phyloP scores from a whole-genome alignment of 495 filamentous ascomycete species.

The Penicillium egyptiacum region DNA sequence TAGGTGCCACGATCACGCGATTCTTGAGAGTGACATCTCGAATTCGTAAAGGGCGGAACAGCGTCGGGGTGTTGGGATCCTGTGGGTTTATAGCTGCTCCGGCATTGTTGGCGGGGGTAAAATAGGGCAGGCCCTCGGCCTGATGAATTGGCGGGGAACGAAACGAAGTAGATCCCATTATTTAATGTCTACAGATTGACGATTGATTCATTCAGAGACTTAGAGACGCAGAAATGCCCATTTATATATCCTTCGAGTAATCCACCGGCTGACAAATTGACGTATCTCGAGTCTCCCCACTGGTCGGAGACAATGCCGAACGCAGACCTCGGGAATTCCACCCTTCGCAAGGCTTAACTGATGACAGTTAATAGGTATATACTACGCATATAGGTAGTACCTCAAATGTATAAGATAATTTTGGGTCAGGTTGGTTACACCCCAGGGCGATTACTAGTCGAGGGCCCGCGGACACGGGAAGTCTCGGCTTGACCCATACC shows the following conservation, averaged over 20 bases:
- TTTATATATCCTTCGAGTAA: background rate
- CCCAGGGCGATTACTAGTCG: too few relatives aligned
- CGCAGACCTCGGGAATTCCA: background rate
- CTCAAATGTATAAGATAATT: too few relatives aligned
- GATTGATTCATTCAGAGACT: background rate
- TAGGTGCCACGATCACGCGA: constrained; percentile 57
- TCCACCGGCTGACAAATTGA: constrained; percentile 9
- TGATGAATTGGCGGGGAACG: constrained; percentile 18
- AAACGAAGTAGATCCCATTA: constrained; percentile 24
- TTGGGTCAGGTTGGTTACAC: too few relatives aligned
- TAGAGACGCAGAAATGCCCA: background rate
- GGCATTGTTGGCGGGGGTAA: constrained; percentile 57
- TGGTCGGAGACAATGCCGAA: background rate
- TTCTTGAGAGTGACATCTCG: constrained; percentile 70
- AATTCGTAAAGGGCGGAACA: constrained; percentile 66
- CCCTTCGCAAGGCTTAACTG: too few relatives aligned
- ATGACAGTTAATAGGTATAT: too few relatives aligned
- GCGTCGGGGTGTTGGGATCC: constrained; percentile 52
- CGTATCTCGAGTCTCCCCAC: too few relatives aligned
- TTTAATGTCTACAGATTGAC: background rate
- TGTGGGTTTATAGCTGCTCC: constrained; percentile 50
- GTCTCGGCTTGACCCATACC: background rate
- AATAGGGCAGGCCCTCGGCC: constrained; percentile 47
- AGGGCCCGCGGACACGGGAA: too few relatives aligned
- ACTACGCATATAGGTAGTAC: too few relatives aligned